A percentile compares a stretch with the other conserved stretches of the same genome.
These are phyloP conservation scores for Penicillium desertorum DNA, from an alignment of 495 filamentous ascomycete species.

Conservation along the genomic window DNA sequence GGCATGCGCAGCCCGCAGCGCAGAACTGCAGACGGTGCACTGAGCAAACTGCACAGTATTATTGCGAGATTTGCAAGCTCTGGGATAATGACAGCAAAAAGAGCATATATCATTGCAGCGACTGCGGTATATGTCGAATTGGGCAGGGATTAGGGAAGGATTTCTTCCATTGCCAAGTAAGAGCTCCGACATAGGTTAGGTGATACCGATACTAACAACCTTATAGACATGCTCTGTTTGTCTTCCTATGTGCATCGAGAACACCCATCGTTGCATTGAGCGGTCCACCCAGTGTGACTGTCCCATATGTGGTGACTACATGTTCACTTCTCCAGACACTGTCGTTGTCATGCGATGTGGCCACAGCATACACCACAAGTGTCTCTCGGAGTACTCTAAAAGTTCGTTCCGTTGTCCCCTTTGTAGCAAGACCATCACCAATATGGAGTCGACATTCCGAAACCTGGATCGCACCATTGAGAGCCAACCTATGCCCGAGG, in stretches of 20 bases:
- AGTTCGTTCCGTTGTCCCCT: conserved; percentile 91
- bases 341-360: conserved; percentile 96
- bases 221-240: conserved; percentile 83
- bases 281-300: conserved; percentile 93
- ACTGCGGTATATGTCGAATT: conserved; percentile 93
- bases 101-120: conserved; percentile 93
- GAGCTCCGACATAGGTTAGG: conserved; percentile 9
- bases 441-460: conserved; percentile 95
- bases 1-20: conserved; percentile 76
- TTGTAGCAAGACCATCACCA: conserved; percentile 87
- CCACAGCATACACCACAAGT: conserved; percentile 89
- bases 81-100: conserved; percentile 94
- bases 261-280: conserved; percentile 91
- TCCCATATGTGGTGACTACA: conserved; percentile 96
- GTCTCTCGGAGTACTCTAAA: conserved; percentile 80
- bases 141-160: conserved; percentile 93
- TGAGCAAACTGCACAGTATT: conserved; percentile 82
- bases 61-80: conserved; percentile 90
- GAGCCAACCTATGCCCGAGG: conserved; percentile 84
- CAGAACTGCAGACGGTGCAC: conserved; percentile 76
- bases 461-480: conserved; percentile 84
- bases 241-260: conserved; percentile 76
- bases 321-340: conserved; percentile 87
- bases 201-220: conserved; percentile 15
- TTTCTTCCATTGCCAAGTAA: conserved; percentile 95